phyloP scores from a whole-genome alignment of 2,329 filamentous ascomycete genomes.

The Knufia fluminis region DNA sequence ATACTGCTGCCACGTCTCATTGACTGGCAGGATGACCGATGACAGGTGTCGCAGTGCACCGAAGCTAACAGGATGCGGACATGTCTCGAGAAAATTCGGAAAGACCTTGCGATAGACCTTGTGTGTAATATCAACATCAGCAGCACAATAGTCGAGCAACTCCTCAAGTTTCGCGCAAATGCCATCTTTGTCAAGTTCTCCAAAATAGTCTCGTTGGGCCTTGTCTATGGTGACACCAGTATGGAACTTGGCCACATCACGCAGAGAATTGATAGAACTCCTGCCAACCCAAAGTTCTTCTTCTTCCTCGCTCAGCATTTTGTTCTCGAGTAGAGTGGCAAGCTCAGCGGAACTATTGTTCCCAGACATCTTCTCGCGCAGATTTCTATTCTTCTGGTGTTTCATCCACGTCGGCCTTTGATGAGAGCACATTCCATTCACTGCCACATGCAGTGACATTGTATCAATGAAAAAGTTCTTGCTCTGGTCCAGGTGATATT shows the following conservation, averaged over 20 bases:
- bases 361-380: conserved; percentile 67
- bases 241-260: conserved; percentile 94
- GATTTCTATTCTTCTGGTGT: conserved; percentile 79
- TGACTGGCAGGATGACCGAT: conserved; percentile 81
- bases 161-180: conserved; percentile 66
- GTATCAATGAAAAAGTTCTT: conserved; percentile 87
- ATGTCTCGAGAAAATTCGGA: conserved; percentile 76
- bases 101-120: conserved; percentile 91
- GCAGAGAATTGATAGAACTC: conserved; percentile 88
- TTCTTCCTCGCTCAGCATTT: conserved; percentile 65
- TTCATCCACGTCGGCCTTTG: conserved; percentile 97
- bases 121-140: conserved; percentile 87
- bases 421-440: conserved; percentile 97
- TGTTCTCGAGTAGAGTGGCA: conserved; percentile 58
- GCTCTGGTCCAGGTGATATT: conserved; percentile 76
- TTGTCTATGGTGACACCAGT: conserved; percentile 89
- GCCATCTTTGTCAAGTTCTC: conserved; percentile 63
- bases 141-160: conserved; percentile 86
- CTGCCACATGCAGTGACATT: conserved; percentile 95
- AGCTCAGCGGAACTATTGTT: conserved; percentile 64
- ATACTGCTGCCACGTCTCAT: conserved; percentile 81
- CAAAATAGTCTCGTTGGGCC: conserved; percentile 74
- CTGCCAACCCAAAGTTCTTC: conserved; percentile 92
- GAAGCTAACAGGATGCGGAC: conserved; percentile 95
- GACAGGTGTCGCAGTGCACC: conserved; percentile 88